Evolutionary conservation across 805 yeast genomes (phyloP).

Genomic region (Sungouiozyma ichnusensis): DNA sequence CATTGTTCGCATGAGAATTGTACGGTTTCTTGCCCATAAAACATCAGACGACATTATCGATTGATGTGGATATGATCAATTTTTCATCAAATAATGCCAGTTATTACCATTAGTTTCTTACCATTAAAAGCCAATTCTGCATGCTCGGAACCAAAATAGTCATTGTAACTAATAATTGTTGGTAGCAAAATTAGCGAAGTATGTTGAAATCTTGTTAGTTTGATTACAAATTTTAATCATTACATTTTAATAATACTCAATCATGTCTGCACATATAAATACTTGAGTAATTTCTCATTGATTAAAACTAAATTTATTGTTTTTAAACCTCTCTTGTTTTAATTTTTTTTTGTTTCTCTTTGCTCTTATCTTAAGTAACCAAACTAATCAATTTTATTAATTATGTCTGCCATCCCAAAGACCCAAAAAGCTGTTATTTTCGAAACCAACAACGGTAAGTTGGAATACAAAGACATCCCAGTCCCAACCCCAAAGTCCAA

Average conservation of each 20-base stretch:
- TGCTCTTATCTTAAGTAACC: neutral
- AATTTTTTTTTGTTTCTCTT: neutral
- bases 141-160: too few species aligned
- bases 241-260: too few species aligned
- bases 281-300: neutral
- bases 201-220: too few species aligned
- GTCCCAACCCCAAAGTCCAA: constrained; percentile 54
- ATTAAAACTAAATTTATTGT: neutral
- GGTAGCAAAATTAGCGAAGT: too few species aligned
- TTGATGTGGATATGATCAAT: too few species aligned
- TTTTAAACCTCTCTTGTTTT: neutral
- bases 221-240: too few species aligned
- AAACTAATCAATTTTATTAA: constrained; percentile 5
- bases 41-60: too few species aligned
- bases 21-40: neutral
- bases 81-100: too few species aligned
- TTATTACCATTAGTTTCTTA: too few species aligned
- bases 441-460: constrained; percentile 33
- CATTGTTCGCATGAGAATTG: neutral
- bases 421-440: constrained; percentile 44
- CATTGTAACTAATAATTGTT: too few species aligned
- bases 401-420: constrained; percentile 33
- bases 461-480: constrained; percentile 41
- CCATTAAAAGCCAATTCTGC: too few species aligned
- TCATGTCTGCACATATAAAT: neutral